Base-by-base conservation (phyloP, 2,329 filamentous ascomycete species). In the Diaporthe eres region DNA sequence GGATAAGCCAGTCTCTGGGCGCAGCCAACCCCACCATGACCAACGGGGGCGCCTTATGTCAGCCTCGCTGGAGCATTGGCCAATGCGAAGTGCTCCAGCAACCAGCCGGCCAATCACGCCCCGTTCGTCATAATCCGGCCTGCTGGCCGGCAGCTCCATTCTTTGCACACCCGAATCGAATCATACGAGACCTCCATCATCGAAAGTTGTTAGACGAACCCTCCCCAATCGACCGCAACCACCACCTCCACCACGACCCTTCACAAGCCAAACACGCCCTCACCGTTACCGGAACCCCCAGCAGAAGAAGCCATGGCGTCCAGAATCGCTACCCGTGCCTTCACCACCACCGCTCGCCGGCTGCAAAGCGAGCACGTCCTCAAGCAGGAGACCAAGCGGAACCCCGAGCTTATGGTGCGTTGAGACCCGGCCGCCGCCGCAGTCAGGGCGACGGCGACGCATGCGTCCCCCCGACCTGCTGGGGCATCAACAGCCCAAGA, bases 301-400 rank as follows among this genome's bases (percentile, higher is more conserved):
- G 22, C 65, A 55, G 78, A 79, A 83, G 84, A 79, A 83, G 84
- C 81, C 83, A 92, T 92, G 90, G 88, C 90, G 77, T 90, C 90
- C 80, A 83, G 88, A 80, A 84, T 90, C 81, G 85, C 90, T 79
- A 89, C 89, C 80, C 86, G 90, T 78, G 86, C 90, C 77, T 89
- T 92, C 81, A 86, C 87, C 81, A 90, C 89, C 81, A 86, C 87
- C 75, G 82, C 84, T 78, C 90, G 90, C 81, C 89, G 89, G 76
- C 80, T 91, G 78, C 82, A 85, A 76, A 82, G 83, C 80, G 85
- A 88, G 82, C 80, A 85, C 77, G 84, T 85, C 81, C 88, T 91
- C 78, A 89, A 90, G 86, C 85, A 87, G 82, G 89, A 91, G 85
- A 86, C 87, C 82, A 91, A 90, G 88, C 88, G 87, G 83, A 87